These are phyloP conservation scores for Rhizopus arrhizus DNA, from an alignment of 371 early-diverging fungal species.

Conservation along the genomic window DNA sequence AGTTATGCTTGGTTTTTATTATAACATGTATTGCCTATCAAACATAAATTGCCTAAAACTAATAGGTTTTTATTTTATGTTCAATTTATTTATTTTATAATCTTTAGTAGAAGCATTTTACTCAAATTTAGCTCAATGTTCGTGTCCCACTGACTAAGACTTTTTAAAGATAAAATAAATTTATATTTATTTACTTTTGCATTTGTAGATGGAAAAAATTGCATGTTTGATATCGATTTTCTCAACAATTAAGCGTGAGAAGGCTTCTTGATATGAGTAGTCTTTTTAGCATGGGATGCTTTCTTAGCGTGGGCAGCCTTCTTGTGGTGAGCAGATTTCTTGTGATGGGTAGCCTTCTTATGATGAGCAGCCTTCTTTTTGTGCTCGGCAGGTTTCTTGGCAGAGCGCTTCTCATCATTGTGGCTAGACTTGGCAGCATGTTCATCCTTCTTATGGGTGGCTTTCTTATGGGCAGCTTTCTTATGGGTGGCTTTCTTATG, in stretches of 20 bases:
- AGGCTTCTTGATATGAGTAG: background rate
- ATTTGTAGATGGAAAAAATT: background rate
- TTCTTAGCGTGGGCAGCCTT: slow-evolving; percentile 1
- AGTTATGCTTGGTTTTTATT: too few relatives aligned
- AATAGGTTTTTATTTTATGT: too few relatives aligned
- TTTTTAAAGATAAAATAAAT: background rate
- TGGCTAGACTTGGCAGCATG: too few relatives aligned
- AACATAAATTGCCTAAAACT: too few relatives aligned
- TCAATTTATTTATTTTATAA: too few relatives aligned
- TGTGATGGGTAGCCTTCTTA: background rate
- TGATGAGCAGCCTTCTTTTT: slow-evolving; percentile 1
- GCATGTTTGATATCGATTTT: background rate
- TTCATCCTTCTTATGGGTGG: background rate
- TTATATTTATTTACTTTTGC: background rate
- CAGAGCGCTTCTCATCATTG: background rate
- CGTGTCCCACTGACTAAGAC: too few relatives aligned
- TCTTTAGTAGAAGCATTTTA: too few relatives aligned
- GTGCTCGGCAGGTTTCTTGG: background rate
- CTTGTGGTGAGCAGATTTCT: slow-evolving; percentile 7
- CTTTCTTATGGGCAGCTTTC: background rate
- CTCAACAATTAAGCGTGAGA: background rate
- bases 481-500: background rate
- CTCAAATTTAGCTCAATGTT: too few relatives aligned
- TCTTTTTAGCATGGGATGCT: background rate
- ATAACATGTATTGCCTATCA: too few relatives aligned